These are phyloP conservation scores for Tricholoma bakamatsutake DNA, from an alignment of 768 basidiomycete genomes.

Conservation along the genomic window DNA sequence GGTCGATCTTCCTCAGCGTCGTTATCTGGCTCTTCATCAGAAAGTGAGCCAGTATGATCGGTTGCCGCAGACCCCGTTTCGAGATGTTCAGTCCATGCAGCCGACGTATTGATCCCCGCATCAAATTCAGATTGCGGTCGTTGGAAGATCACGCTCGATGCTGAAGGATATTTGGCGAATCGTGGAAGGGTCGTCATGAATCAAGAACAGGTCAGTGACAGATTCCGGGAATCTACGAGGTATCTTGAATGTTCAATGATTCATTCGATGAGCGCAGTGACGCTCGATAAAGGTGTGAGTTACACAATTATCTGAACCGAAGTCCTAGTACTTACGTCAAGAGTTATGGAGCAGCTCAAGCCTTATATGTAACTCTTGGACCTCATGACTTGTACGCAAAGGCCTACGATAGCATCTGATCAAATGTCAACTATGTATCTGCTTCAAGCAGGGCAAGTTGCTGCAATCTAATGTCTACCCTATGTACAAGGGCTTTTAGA, in stretches of 20 bases:
- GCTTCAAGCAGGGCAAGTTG: no score
- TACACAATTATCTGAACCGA: no score
- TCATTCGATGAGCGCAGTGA: neutral
- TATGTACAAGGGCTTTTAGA: no score
- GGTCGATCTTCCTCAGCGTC: constrained; percentile 34
- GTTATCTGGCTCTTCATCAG: constrained; percentile 43
- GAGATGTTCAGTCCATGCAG: constrained; percentile 68
- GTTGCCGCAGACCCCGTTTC: constrained; percentile 29
- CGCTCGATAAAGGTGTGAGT: no score
- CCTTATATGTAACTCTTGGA: neutral
- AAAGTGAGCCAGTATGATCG: constrained; percentile 38
- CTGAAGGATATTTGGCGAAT: constrained; percentile 8
- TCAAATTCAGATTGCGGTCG: constrained; percentile 54
- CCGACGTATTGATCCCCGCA: constrained; percentile 70
- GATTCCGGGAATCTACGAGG: neutral
- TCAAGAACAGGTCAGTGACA: neutral
- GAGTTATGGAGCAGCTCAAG: no score
- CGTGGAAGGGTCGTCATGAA: constrained; percentile 18
- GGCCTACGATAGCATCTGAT: no score
- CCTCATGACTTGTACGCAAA: no score
- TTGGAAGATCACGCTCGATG: constrained; percentile 10
- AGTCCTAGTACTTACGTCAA: no score
- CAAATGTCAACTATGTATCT: no score
- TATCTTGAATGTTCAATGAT: neutral
- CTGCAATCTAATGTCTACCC: no score